These are phyloP conservation scores for Jatropha multifida DNA, from an alignment of 441 rosid species.

Conservation along the genomic window DNA sequence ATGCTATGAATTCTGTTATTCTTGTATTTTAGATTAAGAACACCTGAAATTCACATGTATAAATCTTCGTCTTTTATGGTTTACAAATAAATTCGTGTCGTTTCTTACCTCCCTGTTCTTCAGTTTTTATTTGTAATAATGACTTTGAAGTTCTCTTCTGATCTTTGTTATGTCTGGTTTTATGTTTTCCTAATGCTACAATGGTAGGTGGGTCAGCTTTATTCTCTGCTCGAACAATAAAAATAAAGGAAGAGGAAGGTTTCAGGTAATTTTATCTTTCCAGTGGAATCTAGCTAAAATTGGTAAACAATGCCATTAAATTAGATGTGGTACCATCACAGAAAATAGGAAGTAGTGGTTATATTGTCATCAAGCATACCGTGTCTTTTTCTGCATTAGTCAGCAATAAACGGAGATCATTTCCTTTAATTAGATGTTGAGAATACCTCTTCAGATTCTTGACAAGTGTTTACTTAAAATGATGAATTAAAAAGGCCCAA, in stretches of 20 bases:
- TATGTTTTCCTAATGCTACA: constrained; percentile 8
- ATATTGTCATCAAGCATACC: not conserved
- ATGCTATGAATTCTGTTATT: not conserved
- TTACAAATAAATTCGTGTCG: not conserved
- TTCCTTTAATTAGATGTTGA: not conserved
- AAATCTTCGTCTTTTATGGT: not conserved
- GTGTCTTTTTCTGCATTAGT: not conserved
- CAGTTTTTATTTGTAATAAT: not conserved
- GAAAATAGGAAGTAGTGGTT: constrained; percentile 4
- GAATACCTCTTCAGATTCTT: not conserved
- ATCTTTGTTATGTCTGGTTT: constrained; percentile 13
- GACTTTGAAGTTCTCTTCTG: constrained; percentile 4
- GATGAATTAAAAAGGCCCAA: not conserved
- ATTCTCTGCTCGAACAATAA: constrained; percentile 78
- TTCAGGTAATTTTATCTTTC: constrained; percentile 49
- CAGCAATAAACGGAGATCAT: not conserved
- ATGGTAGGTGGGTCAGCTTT: constrained; percentile 73
- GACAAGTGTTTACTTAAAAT: not conserved
- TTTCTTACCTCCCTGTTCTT: not conserved
- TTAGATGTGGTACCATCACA: not conserved
- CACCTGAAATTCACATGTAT: not conserved
- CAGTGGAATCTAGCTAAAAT: not conserved
- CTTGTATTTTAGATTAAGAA: not conserved
- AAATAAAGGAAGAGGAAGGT: constrained; percentile 87
- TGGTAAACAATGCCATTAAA: not conserved